Evolutionary conservation across 495 filamentous ascomycete genomes (phyloP).

Genomic region (Aspergillus campestris): DNA sequence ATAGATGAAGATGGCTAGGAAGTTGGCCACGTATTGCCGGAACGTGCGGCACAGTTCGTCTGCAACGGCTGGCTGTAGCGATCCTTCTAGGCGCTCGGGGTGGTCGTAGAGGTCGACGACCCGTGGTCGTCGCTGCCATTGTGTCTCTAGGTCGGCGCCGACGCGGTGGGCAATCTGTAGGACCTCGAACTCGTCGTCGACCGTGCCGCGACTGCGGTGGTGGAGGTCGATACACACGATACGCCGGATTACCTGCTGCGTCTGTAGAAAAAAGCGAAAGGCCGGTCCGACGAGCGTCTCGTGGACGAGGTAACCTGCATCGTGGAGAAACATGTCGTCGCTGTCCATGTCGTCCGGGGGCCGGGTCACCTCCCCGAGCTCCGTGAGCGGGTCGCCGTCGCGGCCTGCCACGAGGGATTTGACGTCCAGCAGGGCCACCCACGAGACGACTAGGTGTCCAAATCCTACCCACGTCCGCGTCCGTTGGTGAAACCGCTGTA

Average conservation of each 20-base stretch:
- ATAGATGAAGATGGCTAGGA: conserved; percentile 35
- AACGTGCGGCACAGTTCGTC: conserved; percentile 26
- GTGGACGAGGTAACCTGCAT: conserved; percentile 27
- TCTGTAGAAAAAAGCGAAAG: conserved; percentile 27
- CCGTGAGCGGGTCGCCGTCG: conserved; percentile 29
- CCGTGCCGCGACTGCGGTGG: conserved; percentile 33
- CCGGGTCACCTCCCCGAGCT: conserved; percentile 17
- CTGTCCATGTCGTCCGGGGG: conserved; percentile 1
- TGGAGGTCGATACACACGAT: conserved; percentile 34
- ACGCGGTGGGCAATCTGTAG: conserved; percentile 35
- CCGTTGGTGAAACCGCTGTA: conserved; percentile 25
- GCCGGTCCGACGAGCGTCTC: conserved; percentile 27
- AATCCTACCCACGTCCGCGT: conserved; percentile 24
- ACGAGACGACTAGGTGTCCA: conserved; percentile 23
- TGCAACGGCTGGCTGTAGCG: conserved; percentile 19
- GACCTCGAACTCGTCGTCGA: conserved; percentile 35
- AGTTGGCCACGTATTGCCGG: conserved; percentile 31
- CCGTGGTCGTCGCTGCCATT: conserved; percentile 28
- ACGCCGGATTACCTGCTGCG: conserved; percentile 31
- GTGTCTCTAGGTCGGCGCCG: conserved; percentile 29
- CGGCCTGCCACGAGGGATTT: conserved; percentile 35
- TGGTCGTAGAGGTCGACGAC: conserved; percentile 29
- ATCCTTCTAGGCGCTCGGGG: conserved; percentile 18
- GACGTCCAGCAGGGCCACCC: conserved; percentile 32
- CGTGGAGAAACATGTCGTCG: conserved; percentile 15